Base-by-base conservation (phyloP, 768 basidiomycete genomes). In the Xanthoconium stramineum region DNA sequence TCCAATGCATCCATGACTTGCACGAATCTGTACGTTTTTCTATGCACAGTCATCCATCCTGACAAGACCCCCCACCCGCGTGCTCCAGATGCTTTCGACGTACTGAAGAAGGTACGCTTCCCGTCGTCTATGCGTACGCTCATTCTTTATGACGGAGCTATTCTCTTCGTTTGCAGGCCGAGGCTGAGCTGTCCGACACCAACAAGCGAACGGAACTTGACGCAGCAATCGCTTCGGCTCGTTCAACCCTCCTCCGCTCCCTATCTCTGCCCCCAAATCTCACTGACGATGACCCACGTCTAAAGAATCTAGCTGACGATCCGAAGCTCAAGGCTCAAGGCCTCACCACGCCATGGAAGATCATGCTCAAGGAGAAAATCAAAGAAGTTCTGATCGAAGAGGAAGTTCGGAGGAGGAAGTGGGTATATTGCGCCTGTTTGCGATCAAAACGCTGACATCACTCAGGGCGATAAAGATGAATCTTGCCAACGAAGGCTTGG, bases 51-150 rank as follows among this genome's bases (percentile, higher is more conserved):
- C 73, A 98, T 99, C 67, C 97, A 99, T 80, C 97, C 97, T 59
- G 97, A 99, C 79, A 99, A 98, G 80, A 89, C 89, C 65, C 77
- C 90, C 69, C 92, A 97, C 74, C 78, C 83, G 30, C 83, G 85
- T 65, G 91, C 92, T 49, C 88, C 92, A 64, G 92, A 97, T 74
- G 94, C 94, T 1, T 97, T 97, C 69, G 94, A 96, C 71, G 67
- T 93, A 35, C 79, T 97, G 46, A 97, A 97, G 78, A 96, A 97
- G 84, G 92, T 89, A 49, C 12, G 73, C 60, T 12, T 14, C 28
- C 35, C 28, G 8, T 38, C 42, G 35, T 30, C 9, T 12, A 35
- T 6, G 13, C n/a, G 35, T 37, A 30, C 38, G 33, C 17, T 37
- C 38, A 30, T 40, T 46, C 12, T 33, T n/a, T 40, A 33, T 14